Evolutionary conservation across 805 yeast genomes (phyloP), one percentile per base, ranked within the genome.

Genomic region (Zygosaccharomyces siamensis): DNA sequence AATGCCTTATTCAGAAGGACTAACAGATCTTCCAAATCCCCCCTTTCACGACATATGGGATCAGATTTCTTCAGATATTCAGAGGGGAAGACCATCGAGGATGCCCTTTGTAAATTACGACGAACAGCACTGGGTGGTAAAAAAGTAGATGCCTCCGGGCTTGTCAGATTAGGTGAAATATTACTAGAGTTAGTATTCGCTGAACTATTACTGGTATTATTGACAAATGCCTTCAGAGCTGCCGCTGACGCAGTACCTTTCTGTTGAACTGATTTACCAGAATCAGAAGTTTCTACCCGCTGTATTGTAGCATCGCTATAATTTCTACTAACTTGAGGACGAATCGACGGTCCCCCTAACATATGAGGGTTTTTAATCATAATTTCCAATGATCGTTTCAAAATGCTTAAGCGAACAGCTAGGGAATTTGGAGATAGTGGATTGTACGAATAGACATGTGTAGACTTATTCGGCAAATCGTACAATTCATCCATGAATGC

Each of bases 361-460:
- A 66, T 57, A 14, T 54, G 55, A 0, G 90, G 89, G 46, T 86
- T 70, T 33, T 82, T 84, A 45, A 83, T 71, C 35, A 88, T 68
- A 37, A 87, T 84, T 62, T 87, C 89, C 46, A 88, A 67, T 5
- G 95, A 84, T 55, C 93, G 70, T 60, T 83, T 86, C 57, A 88
- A 70, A 12, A 86, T 89, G 47, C 82, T 82, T 51, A 88, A 67
- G 48, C 96, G 72, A 42, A 86, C 77, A 0, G 93, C 87, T 48
- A 88, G 66, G 1, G 95, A 84, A 61, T 86, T 85, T 7, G 90
- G 93, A 1, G 92, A 83, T 48, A 87, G 69, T 46, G 85, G 86
- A 2, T 93, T 88, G 63, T 88, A 88, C 0, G 95, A 86, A 61
- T 85, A 88, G 1, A 95, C 85, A 62, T 86, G 90, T 1, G 93